These are phyloP conservation scores for Thyridium curvatum DNA, from an alignment of 2,329 filamentous ascomycete species.

Conservation along the genomic window DNA sequence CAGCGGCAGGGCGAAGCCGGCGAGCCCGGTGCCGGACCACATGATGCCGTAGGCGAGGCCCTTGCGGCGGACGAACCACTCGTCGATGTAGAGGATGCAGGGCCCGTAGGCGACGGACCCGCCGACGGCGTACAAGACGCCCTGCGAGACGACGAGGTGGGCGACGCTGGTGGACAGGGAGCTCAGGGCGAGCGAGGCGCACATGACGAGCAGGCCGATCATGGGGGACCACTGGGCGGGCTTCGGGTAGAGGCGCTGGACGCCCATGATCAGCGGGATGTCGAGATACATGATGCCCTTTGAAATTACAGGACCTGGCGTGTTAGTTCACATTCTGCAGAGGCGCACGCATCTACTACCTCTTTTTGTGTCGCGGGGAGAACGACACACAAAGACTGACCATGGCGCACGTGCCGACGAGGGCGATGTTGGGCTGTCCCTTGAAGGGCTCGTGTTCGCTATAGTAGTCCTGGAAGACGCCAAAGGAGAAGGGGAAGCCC, in stretches of 20 bases:
- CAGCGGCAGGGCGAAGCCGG: slow-evolving; percentile 45
- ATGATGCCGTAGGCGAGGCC: slow-evolving; percentile 59
- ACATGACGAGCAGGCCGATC: slow-evolving; percentile 43
- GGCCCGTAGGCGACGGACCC: slow-evolving; percentile 50
- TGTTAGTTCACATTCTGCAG: too few relatives aligned
- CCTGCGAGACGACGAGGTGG: slow-evolving; percentile 54
- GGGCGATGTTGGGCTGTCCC: slow-evolving; percentile 46
- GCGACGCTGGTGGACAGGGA: slow-evolving; percentile 46
- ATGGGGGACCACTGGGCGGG: slow-evolving; percentile 34
- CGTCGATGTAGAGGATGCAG: slow-evolving; percentile 51
- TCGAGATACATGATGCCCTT: slow-evolving; percentile 51
- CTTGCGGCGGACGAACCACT: slow-evolving; percentile 54
- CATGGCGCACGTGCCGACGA: slow-evolving; percentile 60
- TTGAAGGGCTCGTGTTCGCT: slow-evolving; percentile 51
- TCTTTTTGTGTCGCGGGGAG: too few relatives aligned
- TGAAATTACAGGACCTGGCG: too few relatives aligned
- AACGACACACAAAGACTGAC: slow-evolving; percentile 18
- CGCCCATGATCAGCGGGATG: slow-evolving; percentile 39
- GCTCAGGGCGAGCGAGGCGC: slow-evolving; percentile 41
- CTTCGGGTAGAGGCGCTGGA: slow-evolving; percentile 35
- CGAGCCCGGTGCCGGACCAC: slow-evolving; percentile 48
- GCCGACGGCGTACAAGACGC: slow-evolving; percentile 53
- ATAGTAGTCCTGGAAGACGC: slow-evolving; percentile 67
- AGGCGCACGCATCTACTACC: too few relatives aligned
- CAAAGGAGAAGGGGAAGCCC: slow-evolving; percentile 63